Percentiles rank a stretch among this genome's conserved stretches.
Conservation (phyloP, 805 yeast species). For the Monosporozyma yasuniensis region DNA sequence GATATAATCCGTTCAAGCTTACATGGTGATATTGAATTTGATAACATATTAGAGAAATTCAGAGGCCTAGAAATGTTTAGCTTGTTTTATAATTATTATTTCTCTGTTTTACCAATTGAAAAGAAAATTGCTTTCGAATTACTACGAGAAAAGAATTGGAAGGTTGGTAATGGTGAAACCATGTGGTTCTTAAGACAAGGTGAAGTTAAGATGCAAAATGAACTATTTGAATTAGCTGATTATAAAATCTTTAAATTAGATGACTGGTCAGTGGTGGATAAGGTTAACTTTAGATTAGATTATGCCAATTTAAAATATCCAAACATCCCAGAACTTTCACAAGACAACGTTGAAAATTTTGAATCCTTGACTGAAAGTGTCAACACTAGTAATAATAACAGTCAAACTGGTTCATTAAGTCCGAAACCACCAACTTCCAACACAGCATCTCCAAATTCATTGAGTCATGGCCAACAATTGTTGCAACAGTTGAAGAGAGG, state of each 20-base stretch:
- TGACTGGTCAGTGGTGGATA: slow-evolving; percentile 37
- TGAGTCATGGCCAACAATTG: slow-evolving; percentile 25
- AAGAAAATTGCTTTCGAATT: slow-evolving; percentile 31
- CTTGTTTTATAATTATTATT: slow-evolving; percentile 38
- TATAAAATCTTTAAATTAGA: slow-evolving; percentile 36
- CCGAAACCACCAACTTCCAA: neutral
- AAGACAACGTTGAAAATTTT: neutral
- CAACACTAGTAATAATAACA: neutral
- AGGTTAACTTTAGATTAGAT: slow-evolving; percentile 34
- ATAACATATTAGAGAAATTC: slow-evolving; percentile 20
- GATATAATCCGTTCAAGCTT: slow-evolving; percentile 22
- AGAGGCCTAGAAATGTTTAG: slow-evolving; percentile 29
- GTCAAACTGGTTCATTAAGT: neutral
- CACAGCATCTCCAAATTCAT: neutral
- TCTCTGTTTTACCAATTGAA: slow-evolving; percentile 35
- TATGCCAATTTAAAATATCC: slow-evolving; percentile 18
- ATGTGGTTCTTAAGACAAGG: slow-evolving; percentile 36
- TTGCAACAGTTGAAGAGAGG: slow-evolving; percentile 21
- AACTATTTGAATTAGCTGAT: slow-evolving; percentile 35
- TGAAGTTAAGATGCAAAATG: slow-evolving; percentile 32
- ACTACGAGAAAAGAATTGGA: slow-evolving; percentile 34
- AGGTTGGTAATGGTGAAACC: slow-evolving; percentile 25
- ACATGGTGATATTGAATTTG: slow-evolving; percentile 6
- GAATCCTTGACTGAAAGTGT: neutral
- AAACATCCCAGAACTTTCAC: neutral